A percentile compares a stretch with the other conserved stretches of the same genome.
phyloP scores from a whole-genome alignment of 1,284 basidiomycete genomes.

The Leccinum griseonigrum region DNA sequence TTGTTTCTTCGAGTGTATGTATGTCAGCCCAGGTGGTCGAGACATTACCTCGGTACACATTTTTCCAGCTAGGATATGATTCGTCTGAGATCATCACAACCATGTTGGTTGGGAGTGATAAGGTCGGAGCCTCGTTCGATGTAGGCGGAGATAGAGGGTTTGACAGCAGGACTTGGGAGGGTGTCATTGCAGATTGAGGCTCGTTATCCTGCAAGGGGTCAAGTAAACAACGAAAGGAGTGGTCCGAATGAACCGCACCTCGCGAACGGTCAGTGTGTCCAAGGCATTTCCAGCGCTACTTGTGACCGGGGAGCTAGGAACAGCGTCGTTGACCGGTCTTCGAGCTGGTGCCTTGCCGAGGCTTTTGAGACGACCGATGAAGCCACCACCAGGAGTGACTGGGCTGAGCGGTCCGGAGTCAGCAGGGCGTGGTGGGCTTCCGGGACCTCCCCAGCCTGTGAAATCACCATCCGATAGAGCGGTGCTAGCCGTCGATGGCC shows the following conservation, averaged over 20 bases:
- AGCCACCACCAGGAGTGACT: constrained; percentile 52
- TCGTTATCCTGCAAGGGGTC: constrained; percentile 22
- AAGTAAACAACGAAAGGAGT: constrained; percentile 1
- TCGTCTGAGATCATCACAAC: constrained; percentile 84
- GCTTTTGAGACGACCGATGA: constrained; percentile 79
- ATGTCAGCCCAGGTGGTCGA: constrained; percentile 65
- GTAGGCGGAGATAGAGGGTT: constrained; percentile 70
- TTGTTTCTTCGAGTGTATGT: constrained; percentile 67
- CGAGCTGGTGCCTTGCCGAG: constrained; percentile 53
- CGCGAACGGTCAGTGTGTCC: constrained; percentile 20
- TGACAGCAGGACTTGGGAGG: constrained; percentile 66
- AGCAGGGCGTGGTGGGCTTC: constrained; percentile 31
- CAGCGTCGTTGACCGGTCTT: constrained; percentile 27
- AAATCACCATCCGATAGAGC: constrained; percentile 50
- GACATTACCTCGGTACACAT: constrained; percentile 74
- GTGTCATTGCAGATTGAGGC: constrained; percentile 39
- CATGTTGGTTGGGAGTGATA: constrained; percentile 64
- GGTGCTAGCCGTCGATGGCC: constrained; percentile 41
- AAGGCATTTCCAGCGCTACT: constrained; percentile 10
- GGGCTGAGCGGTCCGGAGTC: constrained; percentile 44
- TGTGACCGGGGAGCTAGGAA: constrained; percentile 29
- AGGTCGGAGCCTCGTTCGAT: constrained; percentile 68
- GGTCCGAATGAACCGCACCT: constrained; percentile 20
- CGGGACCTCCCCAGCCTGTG: constrained; percentile 47
- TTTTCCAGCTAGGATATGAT: constrained; percentile 73